Base-by-base conservation (phyloP, 148 eudicot species). In the Fagopyrum homotropicum region DNA sequence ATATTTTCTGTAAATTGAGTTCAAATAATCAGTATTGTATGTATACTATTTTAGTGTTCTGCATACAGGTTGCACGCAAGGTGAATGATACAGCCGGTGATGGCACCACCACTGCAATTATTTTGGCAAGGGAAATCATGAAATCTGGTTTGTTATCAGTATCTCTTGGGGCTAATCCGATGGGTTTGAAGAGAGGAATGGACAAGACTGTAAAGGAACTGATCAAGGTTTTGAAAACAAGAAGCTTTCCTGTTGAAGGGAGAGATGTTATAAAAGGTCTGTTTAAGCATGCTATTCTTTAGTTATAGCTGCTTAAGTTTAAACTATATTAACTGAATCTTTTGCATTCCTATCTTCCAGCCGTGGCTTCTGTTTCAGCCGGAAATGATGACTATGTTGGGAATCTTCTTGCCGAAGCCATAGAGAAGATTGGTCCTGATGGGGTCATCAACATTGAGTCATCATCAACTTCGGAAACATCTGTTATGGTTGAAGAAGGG, bases 321-420 rank as follows among this genome's bases (percentile, higher is more conserved):
- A 66, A 22, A 56, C 73, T 78, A 9, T 50, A 50, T 70, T 29
- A 73, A 45, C 49, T 1, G 45, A 72, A 46, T 12, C 15, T 22
- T 44, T 63, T 78, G 9, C 47, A 19, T 72, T 44, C 74, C 44
- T 45, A 40, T 69, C 73, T 61, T 74, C 73, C 96, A 94, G 98
- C 96, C 75, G 82, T 94, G 75, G 97, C 97, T 84, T 85, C 90
- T 14, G 81, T 94, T 44, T 84, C 97, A 79, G 87, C 98, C 81
- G 97, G 98, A 80, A 94, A 94, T 82, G 97, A 94, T 85, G 97
- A 90, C 48, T 88, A 81, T 83, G 74, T 94, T 80, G 98, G 98
- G 6, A 81, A 82, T 79, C 81, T 94, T 70, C 88, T 94, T 79
- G 97, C 97, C 84, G 93, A 91, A 52, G 88, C 93, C 72, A 84